Base-by-base conservation (phyloP, 495 filamentous ascomycete species). In the Barbatosphaeria neglecta region DNA sequence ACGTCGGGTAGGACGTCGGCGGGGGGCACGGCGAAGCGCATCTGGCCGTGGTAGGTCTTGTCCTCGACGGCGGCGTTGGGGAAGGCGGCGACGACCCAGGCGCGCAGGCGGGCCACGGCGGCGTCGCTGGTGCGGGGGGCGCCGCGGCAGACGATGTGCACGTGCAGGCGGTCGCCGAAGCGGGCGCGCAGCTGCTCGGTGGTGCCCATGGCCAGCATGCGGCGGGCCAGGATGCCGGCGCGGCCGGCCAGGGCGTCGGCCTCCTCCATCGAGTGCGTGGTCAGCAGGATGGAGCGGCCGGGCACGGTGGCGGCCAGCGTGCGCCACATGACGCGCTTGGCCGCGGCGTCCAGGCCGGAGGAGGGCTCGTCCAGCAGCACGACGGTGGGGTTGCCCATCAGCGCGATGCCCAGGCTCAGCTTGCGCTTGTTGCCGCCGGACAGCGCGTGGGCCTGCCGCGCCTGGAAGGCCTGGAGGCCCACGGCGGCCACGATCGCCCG, bases 261-360 rank as follows among this genome's bases (percentile, higher is more conserved):
- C 57, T 89, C 84, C 56, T 89, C 84, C 84, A 89, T 87, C 28
- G 68, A 75, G 54, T 89, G 84, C 8, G 84, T 89, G n/a, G 82
- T 86, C 6, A 86, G 62, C 0, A 86, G 63, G n/a, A 87, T 68
- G 1, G 72, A 75, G 1, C 83, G 66, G 4, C 81, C 82, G 0
- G 66, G 62, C 0, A 72, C 75, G 22, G 84, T 73, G 0, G 70
- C 58, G 10, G 67, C 66, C 3, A 87, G 68, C 0, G 81, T 84
- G 44, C 71, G 74, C 84, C 84, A 88, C 84, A 88, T 86, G 48
- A 80, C 69, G 22, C 84, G 67, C 57, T 87, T 88, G 0, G 82
- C 75, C 0, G 79, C 81, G 0, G 84, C 83, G 52, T 88, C 84
- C 53, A 88, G 75, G 2, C 84, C 83, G 3, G 72, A 78, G 4